These are phyloP conservation scores for Aspergillus sojae DNA, from an alignment of 2,329 filamentous ascomycete genomes.

Conservation along the genomic window DNA sequence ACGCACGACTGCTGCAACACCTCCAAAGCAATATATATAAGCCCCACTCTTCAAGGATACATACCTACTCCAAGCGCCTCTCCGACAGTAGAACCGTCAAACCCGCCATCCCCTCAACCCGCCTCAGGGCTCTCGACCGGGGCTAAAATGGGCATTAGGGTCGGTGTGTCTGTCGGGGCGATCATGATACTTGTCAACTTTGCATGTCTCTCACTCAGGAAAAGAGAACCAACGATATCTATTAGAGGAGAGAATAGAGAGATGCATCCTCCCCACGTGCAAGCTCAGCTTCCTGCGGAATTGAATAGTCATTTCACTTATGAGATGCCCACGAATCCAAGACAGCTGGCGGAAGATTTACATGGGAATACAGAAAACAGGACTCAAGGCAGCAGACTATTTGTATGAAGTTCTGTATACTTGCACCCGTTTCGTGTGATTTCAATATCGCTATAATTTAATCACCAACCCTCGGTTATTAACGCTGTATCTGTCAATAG, in stretches of 20 bases:
- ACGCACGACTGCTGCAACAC: no score
- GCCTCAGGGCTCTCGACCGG: no score
- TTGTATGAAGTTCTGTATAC: fast-evolving
- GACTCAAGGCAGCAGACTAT: fast-evolving
- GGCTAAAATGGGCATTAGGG: no score
- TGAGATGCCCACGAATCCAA: neutral
- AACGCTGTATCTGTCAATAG: no score
- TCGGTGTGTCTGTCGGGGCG: no score
- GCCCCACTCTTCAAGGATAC: no score
- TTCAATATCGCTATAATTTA: no score
- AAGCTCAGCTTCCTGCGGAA: neutral
- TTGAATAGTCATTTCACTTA: neutral
- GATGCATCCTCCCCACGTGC: neutral
- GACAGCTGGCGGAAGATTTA: neutral
- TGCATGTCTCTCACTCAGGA: neutral
- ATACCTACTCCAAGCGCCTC: no score
- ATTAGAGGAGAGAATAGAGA: neutral
- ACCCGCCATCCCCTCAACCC: fast-evolving
- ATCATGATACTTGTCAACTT: neutral
- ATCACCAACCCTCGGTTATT: no score
- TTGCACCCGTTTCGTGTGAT: no score
- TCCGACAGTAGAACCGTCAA: no score
- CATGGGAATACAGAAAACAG: neutral
- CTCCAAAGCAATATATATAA: no score
- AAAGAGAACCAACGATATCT: neutral